These are phyloP conservation scores for slime mould (Dictyostelium discoideum) DNA, from an alignment of 78 protist genomes.

Conservation along the genomic window DNA sequence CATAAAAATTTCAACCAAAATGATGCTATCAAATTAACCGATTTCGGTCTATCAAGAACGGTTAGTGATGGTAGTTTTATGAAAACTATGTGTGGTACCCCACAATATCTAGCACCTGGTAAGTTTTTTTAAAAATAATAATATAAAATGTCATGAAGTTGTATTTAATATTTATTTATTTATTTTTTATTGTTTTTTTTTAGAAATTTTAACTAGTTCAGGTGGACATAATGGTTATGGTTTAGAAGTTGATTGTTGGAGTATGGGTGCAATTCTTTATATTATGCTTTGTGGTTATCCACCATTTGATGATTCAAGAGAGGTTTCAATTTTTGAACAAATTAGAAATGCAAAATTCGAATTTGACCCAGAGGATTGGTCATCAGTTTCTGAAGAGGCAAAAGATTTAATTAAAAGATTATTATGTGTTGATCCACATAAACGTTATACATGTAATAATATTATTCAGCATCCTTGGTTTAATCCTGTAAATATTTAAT, in stretches of 20 bases:
- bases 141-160: too few species aligned
- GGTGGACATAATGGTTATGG: slow-evolving; percentile 69
- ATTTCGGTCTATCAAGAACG: slow-evolving; percentile 39
- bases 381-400: slow-evolving; percentile 33
- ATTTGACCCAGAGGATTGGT: slow-evolving; percentile 39
- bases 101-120: slow-evolving; percentile 75
- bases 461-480: slow-evolving; percentile 81
- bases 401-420: slow-evolving; percentile 78
- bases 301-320: slow-evolving; percentile 69
- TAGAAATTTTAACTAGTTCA: slow-evolving; percentile 28
- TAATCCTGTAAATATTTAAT: not conserved
- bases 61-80: slow-evolving; percentile 42
- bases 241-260: slow-evolving; percentile 82
- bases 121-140: not conserved
- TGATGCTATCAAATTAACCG: slow-evolving; percentile 53
- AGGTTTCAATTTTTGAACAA: slow-evolving; percentile 67
- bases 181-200: not conserved
- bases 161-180: too few species aligned
- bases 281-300: slow-evolving; percentile 78
- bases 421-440: slow-evolving; percentile 50
- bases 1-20: not conserved
- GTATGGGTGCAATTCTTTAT: slow-evolving; percentile 84
- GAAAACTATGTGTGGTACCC: slow-evolving; percentile 83
- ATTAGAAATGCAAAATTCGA: slow-evolving; percentile 58
- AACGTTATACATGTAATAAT: slow-evolving; percentile 47